Evolutionary conservation across 331 rosid species (phyloP).

Genomic region (Stylosanthes scabra): DNA sequence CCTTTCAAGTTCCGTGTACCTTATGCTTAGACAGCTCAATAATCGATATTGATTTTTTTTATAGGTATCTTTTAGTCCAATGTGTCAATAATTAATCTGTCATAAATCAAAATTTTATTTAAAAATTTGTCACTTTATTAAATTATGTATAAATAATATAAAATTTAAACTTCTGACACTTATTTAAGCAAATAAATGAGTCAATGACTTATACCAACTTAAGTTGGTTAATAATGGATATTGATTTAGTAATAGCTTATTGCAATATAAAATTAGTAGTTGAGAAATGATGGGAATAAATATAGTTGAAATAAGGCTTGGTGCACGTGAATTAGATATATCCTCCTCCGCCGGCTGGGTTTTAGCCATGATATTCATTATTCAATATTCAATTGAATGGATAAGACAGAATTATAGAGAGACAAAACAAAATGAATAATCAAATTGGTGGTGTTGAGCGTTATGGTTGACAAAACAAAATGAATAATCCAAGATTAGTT

Average conservation of each 20-base stretch:
- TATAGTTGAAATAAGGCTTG: neutral
- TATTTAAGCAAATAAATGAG: too few species aligned
- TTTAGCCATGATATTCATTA: neutral
- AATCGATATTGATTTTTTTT: too few species aligned
- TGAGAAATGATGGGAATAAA: conserved; percentile 4
- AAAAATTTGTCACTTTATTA: too few species aligned
- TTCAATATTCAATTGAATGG: neutral
- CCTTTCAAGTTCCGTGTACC: neutral
- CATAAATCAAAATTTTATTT: too few species aligned
- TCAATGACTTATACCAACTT: too few species aligned
- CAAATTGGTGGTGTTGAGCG: too few species aligned
- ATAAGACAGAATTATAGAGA: conserved; percentile 23
- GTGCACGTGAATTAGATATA: conserved; percentile 10
- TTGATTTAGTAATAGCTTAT: neutral
- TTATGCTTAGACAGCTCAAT: too few species aligned
- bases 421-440: neutral
- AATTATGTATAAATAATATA: too few species aligned
- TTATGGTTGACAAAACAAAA: neutral
- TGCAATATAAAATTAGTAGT: neutral
- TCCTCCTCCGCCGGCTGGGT: conserved; percentile 40
- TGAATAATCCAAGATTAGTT: neutral
- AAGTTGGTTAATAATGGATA: neutral
- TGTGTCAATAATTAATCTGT: too few species aligned
- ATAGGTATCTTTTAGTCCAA: too few species aligned
- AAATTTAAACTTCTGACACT: too few species aligned